Base-by-base conservation (phyloP, 192 early-diverging fungal species). In the Diversispora epigaea region DNA sequence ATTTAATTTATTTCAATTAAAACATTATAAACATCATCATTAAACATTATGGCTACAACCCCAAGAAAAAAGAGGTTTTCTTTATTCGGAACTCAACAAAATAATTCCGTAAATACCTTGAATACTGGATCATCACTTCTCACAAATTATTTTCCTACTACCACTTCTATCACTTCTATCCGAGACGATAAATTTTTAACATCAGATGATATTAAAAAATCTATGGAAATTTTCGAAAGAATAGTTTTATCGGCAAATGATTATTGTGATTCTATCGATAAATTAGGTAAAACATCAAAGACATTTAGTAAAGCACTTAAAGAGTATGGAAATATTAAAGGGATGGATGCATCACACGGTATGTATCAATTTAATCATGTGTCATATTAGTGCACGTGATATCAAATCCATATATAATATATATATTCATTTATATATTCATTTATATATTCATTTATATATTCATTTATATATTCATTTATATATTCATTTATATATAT, bases 271-370 rank as follows among this genome's bases (percentile, higher is more conserved):
- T 67, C 76, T 11, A 62, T 79, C 9, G 60, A 72, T 15, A 83
- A 80, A 64, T 55, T 83, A 4, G 77, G 76, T 6, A 83, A 83
- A 73, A 78, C 77, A 0, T 80, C 81, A 2, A 83, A 80, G 68
- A 74, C 77, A 32, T 46, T 83, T 22, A 75, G 79, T 2, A 72
- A 71, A 46, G 78, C 77, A 62, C 76, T 83, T 50, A 83, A 83
- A 61, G 78, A 80, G 21, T 83, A 77, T 50, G 77, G 81, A 10
- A 76, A 80, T 57, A 58, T 61, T 21, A 83, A 80, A 68, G 81
- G 79, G 6, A 80, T 83, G 79, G 79, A 83, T 50, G 78, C 47
- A 44, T 77, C 77, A 8, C 77, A 83, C 67, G 79, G 81, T 83
- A 75, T 65, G 74, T 22, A 25, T 44, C 47, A n/a, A 32, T 54